Base-by-base conservation (phyloP, 2,329 filamentous ascomycete species). In the Aspergillus tamarii region DNA sequence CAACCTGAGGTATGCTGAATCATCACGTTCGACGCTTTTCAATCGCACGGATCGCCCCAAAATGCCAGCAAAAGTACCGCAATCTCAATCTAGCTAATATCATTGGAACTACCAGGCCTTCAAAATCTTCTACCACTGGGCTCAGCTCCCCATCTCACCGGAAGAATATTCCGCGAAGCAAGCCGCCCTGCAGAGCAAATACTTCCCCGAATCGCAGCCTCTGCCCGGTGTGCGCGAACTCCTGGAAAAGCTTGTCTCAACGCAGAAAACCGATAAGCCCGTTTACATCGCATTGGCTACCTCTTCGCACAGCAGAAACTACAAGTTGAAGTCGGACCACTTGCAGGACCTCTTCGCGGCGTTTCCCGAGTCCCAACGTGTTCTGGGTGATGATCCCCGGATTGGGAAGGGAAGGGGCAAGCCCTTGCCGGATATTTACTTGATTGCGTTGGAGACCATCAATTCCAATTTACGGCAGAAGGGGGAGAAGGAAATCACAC, bases 391-490 rank as follows among this genome's bases (percentile, higher is more conserved):
- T 74, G 94, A 99, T 76, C 74, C 83, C 8, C 86, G 95, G 57
- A 91, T 99, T 69, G 82, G 85, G 0, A 79, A 84, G 4, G 94
- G 94, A 0, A 83, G 93, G n/a, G 95, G 95, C 14, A 99, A 99
- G 80, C 95, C 95, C 0, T 85, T 94, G 36, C 95, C 94, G 0
- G 94, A 99, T 79, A 99, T 99, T 70, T 98, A 96, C 78, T 81
- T 96, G 10, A 83, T 98, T 0, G 94, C 95, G 0, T 82, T 99
- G 61, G 84, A 91, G 78, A 91, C 89, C 4, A 90, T 99, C 76
- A 99, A 99, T 78, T 86, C 87, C 50, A 87, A 88, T 19, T 82
- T 96, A 8, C 81, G 81, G 12, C 66, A 83, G 0, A 69, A 72
- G 45, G 88, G 90, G 58, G 81, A 84, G 67, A 81, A 86, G 64